Base-by-base conservation (phyloP, 2,329 filamentous ascomycete species). In the Fulvia fulva region DNA sequence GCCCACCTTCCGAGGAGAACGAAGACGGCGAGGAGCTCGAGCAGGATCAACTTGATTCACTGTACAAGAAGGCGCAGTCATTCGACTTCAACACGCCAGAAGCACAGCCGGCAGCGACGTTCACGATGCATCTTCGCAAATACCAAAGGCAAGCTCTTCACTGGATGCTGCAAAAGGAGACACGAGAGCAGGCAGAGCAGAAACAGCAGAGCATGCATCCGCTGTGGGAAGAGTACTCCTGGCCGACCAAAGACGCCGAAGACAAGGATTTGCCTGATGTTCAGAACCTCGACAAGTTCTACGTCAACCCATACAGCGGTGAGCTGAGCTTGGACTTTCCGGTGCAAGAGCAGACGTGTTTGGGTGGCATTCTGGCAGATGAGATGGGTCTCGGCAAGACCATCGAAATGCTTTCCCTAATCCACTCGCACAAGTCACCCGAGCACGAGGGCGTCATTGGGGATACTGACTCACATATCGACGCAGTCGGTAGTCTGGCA, bases 351-450 rank as follows among this genome's bases (percentile, higher is more conserved):
- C 94, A 97, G 70, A 90, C 95, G 71, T 99, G 94, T 65, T 79
- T 96, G 0, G 94, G 94, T 46, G 94, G 94, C 5, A 90, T 99
- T 57, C 78, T 99, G 44, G 94, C 94, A 8, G 94, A 99, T 68
- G 89, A 97, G 75, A 99, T 99, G 94, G 94, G 94, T 49, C 80
- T 99, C 1, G 94, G 94, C 32, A 99, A 99, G 77, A 99, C 94
- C 0, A 97, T 99, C 54, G 93, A 99, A 71, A 97, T 99, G 91
- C 84, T 99, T 61, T 94, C 91, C 74, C 78, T 99, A 51, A 83
- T 99, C 5, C 94, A 99, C 71, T 85, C 90, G 0, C 90, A 97
- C 71, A 85, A 83, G 61, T 87, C 85, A 9, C 69, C 69, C 1
- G 69, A 71, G 54, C 70, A 71, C 50, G 58, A 70, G 53, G 69